Evolutionary conservation across 73 alveolate genomes (phyloP), one percentile per base, ranked within the genome.

Genomic region (Tetrahymena borealis): DNA sequence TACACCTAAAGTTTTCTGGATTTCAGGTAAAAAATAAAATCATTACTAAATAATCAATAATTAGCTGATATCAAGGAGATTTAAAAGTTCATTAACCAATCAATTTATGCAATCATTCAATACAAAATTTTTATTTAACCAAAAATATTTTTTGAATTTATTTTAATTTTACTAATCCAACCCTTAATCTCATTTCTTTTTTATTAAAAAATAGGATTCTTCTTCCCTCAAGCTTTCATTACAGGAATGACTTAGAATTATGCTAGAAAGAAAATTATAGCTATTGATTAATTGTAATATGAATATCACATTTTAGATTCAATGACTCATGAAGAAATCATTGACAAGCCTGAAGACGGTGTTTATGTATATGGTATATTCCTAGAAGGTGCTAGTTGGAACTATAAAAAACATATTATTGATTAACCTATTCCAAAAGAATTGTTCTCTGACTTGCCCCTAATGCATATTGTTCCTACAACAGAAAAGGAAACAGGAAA

Each of bases 171-270:
- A n/a, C n/a, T n/a, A n/a, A n/a, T n/a, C n/a, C n/a, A n/a, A n/a
- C 99, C 99, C 8, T 97, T 98, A 36, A 97, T 98, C 32, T 98
- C 97, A 97, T 98, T 99, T 98, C 96, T 98, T 91, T 96, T 99
- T 33, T n/a, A n/a, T n/a, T n/a, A n/a, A n/a, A 41, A 41, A 41
- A 0, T 41, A 60, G 99, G 99, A 77, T 97, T 98, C 97, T 97
- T 98, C 97, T 98, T 98, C 99, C 99, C 99, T 18, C 97, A 98
- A 92, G 99, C 99, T 79, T 98, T 98, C 94, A 97, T 98, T 91
- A 98, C 99, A 38, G 99, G 99, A 78, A 97, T 98, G 43, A 94
- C 98, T 18, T 97, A 98, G 95, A 98, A 98, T 91, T 98, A 97
- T 96, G 99, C 99, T 31, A 98, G 99, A 96, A 98, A 98, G 96